phyloP scores from a whole-genome alignment of 2,329 filamentous ascomycete genomes.

The Xylaria sp. region DNA sequence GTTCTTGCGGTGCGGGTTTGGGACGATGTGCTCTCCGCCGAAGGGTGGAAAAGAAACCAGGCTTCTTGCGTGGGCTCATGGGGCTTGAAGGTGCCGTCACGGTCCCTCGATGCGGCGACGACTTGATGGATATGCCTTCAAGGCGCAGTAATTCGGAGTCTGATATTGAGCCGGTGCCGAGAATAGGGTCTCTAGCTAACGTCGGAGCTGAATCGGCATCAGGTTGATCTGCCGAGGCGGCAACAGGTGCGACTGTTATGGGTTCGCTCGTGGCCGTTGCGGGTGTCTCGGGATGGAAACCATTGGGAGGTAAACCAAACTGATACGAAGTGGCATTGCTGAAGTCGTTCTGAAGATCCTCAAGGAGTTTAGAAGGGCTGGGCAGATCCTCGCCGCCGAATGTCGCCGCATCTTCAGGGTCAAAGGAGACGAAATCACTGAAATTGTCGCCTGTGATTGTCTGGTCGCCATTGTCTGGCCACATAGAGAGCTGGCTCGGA shows the following conservation, averaged over 20 bases:
- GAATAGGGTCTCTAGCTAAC: slow-evolving; percentile 43
- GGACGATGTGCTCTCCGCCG: slow-evolving; percentile 44
- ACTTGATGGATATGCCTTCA: slow-evolving; percentile 60
- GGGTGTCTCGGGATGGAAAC: slow-evolving; percentile 36
- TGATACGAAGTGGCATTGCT: slow-evolving; percentile 41
- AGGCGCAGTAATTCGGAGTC: slow-evolving; percentile 61
- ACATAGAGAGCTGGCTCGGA: slow-evolving; percentile 44
- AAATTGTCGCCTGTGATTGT: slow-evolving; percentile 46
- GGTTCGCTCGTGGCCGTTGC: slow-evolving; percentile 27
- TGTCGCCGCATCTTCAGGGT: slow-evolving; percentile 43
- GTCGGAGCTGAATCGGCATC: slow-evolving; percentile 34
- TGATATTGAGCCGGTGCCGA: slow-evolving; percentile 56
- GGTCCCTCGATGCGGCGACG: slow-evolving; percentile 41
- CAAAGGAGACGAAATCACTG: slow-evolving; percentile 52
- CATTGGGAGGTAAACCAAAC: slow-evolving; percentile 37
- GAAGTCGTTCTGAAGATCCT: slow-evolving; percentile 42
- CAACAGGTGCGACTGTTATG: slow-evolving; percentile 31
- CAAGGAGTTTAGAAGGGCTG: slow-evolving; percentile 49
- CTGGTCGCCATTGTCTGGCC: slow-evolving; percentile 48
- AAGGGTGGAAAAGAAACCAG: slow-evolving; percentile 47
- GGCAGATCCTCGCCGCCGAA: slow-evolving; percentile 45
- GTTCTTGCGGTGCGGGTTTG: slow-evolving; percentile 35
- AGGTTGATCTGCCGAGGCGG: slow-evolving; percentile 28
- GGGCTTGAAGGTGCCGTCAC: slow-evolving; percentile 45
- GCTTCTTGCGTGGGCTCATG: slow-evolving; percentile 45